phyloP scores from a whole-genome alignment of 805 yeast species.

The Ogataea methylovora region DNA sequence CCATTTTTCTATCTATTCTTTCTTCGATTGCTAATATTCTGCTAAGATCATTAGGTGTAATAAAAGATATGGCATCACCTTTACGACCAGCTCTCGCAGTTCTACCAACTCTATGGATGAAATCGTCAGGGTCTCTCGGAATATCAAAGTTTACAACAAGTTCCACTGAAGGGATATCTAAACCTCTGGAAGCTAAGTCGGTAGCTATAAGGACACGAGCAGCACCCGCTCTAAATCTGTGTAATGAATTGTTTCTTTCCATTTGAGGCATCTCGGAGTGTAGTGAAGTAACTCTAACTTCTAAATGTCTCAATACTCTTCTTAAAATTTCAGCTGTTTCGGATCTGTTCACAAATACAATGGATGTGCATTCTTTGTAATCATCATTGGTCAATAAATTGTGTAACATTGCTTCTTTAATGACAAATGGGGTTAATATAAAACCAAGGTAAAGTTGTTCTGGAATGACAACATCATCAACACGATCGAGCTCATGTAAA shows the following conservation, averaged over 20 bases:
- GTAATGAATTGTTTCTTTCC: slow-evolving; percentile 86
- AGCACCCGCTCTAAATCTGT: slow-evolving; percentile 89
- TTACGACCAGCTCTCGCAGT: slow-evolving; percentile 95
- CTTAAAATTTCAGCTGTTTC: slow-evolving; percentile 82
- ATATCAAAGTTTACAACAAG: slow-evolving; percentile 72
- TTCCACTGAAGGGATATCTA: slow-evolving; percentile 78
- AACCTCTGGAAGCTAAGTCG: slow-evolving; percentile 88
- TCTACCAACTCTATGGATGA: slow-evolving; percentile 87
- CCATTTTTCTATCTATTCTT: slow-evolving; percentile 74
- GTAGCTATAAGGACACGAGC: slow-evolving; percentile 92
- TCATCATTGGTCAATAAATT: slow-evolving; percentile 56
- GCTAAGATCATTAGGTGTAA: slow-evolving; percentile 78
- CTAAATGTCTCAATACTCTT: slow-evolving; percentile 66
- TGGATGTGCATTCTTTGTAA: slow-evolving; percentile 60
- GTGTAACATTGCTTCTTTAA: slow-evolving; percentile 82
- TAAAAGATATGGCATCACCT: slow-evolving; percentile 78
- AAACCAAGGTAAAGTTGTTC: slow-evolving; percentile 57
- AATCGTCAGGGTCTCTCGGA: slow-evolving; percentile 79
- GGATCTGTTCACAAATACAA: slow-evolving; percentile 88
- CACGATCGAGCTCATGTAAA: slow-evolving; percentile 66
- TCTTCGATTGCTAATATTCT: slow-evolving; percentile 83
- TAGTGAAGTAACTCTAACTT: slow-evolving; percentile 76
- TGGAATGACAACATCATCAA: slow-evolving; percentile 78
- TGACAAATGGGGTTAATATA: slow-evolving; percentile 76
- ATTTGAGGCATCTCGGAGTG: slow-evolving; percentile 93